Base-by-base conservation (phyloP, 257 asterid species). In the Plectranthus barbatus region DNA sequence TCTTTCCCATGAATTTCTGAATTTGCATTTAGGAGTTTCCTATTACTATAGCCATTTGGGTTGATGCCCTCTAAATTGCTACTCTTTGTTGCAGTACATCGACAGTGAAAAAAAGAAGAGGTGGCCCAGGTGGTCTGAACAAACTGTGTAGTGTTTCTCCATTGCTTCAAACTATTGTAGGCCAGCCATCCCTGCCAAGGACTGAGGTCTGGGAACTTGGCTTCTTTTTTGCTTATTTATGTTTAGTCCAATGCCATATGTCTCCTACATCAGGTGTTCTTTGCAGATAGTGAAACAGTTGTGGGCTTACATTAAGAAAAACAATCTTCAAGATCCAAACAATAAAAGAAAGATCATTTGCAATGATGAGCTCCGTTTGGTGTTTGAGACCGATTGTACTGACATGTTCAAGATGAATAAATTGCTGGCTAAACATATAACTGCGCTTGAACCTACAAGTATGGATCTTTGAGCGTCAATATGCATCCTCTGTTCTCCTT, bases 91-190 rank as follows among this genome's bases (percentile, higher is more conserved):
- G 70, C 84, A 88, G 96, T 76, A 84, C 90, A 65, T 80, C 87
- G 36, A 31, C 36, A 31, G 36, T 4, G 60, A 86, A 60, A 72
- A 88, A 83, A 79, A 83, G 94, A 73, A 84, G 90, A 72, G 96
- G 96, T 63, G 98, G 98, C 37, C 93, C 98, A 4, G 96, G 96
- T 47, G 98, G 98, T 65, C 76, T 91, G 67, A 91, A 86, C 85
- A 91, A 91, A 79, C 79, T 84, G 24, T 91, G 98, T 26, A 92
- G 96, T 68, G 98, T 91, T 72, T 78, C 96, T 64, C 98, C 96
- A 9, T 86, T 78, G 76, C 95, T 91, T 64, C 95, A 91, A 83
- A 69, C 84, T 21, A 84, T 91, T 73, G 96, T 91, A 56, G 98
- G 98, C 31, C 96, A 88, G 63, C 85, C 96, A 34, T 76, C 92